Conservation (phyloP, 805 yeast genomes). For the Pichia insulana region DNA sequence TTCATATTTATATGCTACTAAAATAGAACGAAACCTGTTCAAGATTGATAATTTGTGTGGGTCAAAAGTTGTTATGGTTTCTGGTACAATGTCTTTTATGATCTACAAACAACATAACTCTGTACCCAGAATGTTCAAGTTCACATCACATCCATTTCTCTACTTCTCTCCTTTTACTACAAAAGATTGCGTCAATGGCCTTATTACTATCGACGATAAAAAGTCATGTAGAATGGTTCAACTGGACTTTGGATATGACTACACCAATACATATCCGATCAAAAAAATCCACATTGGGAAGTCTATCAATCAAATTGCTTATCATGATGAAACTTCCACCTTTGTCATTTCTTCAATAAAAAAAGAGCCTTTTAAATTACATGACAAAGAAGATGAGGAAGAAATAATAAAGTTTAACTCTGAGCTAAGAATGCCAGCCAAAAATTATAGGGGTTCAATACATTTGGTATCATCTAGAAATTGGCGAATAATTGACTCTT, state of each 20-base stretch:
- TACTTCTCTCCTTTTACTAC: conserved; percentile 50
- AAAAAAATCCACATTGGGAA: conserved; percentile 44
- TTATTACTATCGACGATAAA: conserved; percentile 62
- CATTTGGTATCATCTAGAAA: conserved; percentile 62
- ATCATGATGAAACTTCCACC: conserved; percentile 57
- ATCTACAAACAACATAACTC: conserved; percentile 60
- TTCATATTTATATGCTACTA: conserved; percentile 60
- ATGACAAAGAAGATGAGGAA: conserved; percentile 66
- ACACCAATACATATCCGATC: conserved; percentile 55
- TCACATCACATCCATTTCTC: conserved; percentile 56
- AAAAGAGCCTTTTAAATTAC: conserved; percentile 51
- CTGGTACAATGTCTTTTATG: conserved; percentile 66
- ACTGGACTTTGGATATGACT: conserved; percentile 37
- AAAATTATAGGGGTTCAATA: conserved; percentile 49
- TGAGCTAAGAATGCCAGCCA: conserved; percentile 40
- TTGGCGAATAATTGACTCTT: conserved; percentile 69
- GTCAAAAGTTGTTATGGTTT: conserved; percentile 52
- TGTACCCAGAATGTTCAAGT: conserved; percentile 54
- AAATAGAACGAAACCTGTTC: conserved; percentile 58
- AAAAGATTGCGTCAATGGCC: conserved; percentile 33
- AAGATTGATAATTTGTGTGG: conserved; percentile 52
- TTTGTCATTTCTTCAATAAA: conserved; percentile 53
- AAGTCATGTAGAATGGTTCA: conserved; percentile 59
- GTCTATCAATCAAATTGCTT: conserved; percentile 58
- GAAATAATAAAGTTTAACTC: conserved; percentile 47